Evolutionary conservation across 805 yeast species (phyloP).

Genomic region (Yamadazyma akitaensis): DNA sequence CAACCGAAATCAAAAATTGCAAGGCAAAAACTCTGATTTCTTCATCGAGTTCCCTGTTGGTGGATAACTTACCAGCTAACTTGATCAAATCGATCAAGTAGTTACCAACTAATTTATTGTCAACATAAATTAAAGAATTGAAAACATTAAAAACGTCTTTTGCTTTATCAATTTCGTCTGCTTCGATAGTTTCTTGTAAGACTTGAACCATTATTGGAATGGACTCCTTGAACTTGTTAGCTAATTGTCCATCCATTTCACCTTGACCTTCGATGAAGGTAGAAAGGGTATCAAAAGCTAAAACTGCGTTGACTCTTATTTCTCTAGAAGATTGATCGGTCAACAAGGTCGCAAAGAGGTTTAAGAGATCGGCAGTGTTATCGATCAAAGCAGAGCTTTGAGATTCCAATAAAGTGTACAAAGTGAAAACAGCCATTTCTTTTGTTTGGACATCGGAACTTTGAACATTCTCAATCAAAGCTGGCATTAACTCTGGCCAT

Average conservation of each 20-base stretch:
- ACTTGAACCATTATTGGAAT: slow-evolving; percentile 82
- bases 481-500: slow-evolving; percentile 78
- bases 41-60: slow-evolving; percentile 63
- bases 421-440: slow-evolving; percentile 79
- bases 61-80: slow-evolving; percentile 72
- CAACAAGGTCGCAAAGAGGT: slow-evolving; percentile 67
- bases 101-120: slow-evolving; percentile 75
- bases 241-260: slow-evolving; percentile 40
- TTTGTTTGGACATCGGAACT: slow-evolving; percentile 54
- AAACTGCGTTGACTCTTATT: slow-evolving; percentile 78
- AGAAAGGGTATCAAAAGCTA: slow-evolving; percentile 72
- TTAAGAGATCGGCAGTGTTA: slow-evolving; percentile 64
- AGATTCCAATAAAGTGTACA: slow-evolving; percentile 75
- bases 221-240: slow-evolving; percentile 56
- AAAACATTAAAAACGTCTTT: slow-evolving; percentile 79
- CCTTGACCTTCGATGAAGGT: slow-evolving; percentile 61
- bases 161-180: slow-evolving; percentile 70
- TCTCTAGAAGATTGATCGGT: slow-evolving; percentile 59
- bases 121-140: slow-evolving; percentile 73
- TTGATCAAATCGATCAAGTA: slow-evolving; percentile 64
- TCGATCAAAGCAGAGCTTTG: slow-evolving; percentile 54
- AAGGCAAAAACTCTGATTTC: slow-evolving; percentile 82
- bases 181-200: slow-evolving; percentile 65
- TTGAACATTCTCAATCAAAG: slow-evolving; percentile 59
- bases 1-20: slow-evolving; percentile 77